Conservation (phyloP, 306 rosid species). For the Vachellia collinsii region DNA sequence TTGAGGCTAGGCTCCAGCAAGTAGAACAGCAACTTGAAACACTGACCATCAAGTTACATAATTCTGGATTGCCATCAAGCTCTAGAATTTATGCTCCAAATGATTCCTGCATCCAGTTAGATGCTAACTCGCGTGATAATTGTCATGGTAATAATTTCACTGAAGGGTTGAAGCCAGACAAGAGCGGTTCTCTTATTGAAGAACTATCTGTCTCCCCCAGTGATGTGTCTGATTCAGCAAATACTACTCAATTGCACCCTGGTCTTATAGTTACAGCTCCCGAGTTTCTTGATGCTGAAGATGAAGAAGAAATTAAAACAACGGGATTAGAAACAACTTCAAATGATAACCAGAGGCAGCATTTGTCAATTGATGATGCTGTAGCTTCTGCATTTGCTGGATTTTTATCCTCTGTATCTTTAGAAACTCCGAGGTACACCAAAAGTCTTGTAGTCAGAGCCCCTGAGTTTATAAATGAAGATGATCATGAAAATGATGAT, state of each 20-base stretch:
- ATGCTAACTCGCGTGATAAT: conserved; percentile 50
- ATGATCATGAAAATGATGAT: conserved; percentile 36
- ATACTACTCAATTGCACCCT: conserved; percentile 54
- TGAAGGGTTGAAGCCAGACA: conserved; percentile 48
- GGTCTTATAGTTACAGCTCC: conserved; percentile 85
- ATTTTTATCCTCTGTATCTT: conserved; percentile 57
- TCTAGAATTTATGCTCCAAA: conserved; percentile 64
- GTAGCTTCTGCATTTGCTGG: conserved; percentile 83
- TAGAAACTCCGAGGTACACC: conserved; percentile 45
- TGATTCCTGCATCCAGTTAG: conserved; percentile 58
- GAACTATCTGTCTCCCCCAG: conserved; percentile 36
- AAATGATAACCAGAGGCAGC: conserved; percentile 49
- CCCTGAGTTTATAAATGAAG: conserved; percentile 67
- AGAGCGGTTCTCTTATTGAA: conserved; percentile 45
- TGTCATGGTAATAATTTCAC: conserved; percentile 41
- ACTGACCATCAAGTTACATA: conserved; percentile 50
- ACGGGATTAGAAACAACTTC: conserved; percentile 36
- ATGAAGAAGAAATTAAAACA: conserved; percentile 50
- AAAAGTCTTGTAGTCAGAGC: conserved; percentile 51
- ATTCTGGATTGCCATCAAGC: conserved; percentile 49
- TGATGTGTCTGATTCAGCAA: conserved; percentile 42
- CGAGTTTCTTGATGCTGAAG: conserved; percentile 69
- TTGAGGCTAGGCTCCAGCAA: conserved; percentile 80
- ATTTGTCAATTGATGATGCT: conserved; percentile 71
- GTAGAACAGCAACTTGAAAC: conserved; percentile 89